A percentile compares a stretch with the other conserved stretches of the same genome.
phyloP scores from a whole-genome alignment of 2,329 filamentous ascomycete species.

The Trichoderma koningiopsis region DNA sequence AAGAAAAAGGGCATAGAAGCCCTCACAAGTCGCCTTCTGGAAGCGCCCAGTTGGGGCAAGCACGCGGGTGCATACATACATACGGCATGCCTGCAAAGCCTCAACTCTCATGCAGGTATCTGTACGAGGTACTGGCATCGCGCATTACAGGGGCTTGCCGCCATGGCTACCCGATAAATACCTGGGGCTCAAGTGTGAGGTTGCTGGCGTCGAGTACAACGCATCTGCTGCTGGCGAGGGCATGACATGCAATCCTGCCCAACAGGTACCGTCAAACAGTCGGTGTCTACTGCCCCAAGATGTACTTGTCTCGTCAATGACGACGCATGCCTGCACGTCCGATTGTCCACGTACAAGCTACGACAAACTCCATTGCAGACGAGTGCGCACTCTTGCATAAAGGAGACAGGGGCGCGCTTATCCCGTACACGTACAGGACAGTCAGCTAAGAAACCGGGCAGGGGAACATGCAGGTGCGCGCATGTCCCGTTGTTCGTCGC shows the following conservation, averaged over 20 bases:
- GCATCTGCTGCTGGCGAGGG: background rate
- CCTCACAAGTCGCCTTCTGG: slow-evolving; percentile 7
- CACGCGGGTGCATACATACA: background rate
- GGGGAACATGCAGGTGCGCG: slow-evolving; percentile 6
- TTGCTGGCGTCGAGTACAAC: slow-evolving; percentile 5
- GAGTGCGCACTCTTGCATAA: slow-evolving; percentile 8
- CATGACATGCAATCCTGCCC: slow-evolving; percentile 16
- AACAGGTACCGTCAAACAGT: slow-evolving; percentile 5
- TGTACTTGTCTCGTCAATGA: slow-evolving; percentile 8
- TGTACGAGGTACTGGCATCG: background rate
- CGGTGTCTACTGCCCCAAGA: slow-evolving; percentile 13
- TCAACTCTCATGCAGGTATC: background rate
- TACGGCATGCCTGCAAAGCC: background rate
- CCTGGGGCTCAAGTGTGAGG: background rate
- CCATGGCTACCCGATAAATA: slow-evolving; percentile 14
- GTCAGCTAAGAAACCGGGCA: slow-evolving; percentile 8
- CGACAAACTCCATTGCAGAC: background rate
- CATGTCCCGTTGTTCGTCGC: background rate
- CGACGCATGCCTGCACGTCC: background rate
- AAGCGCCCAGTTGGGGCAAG: slow-evolving; percentile 2
- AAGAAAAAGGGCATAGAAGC: background rate
- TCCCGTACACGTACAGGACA: slow-evolving; percentile 1
- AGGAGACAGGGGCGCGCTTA: slow-evolving; percentile 11
- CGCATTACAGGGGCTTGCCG: background rate
- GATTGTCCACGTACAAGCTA: background rate